Evolutionary conservation across 2,329 filamentous ascomycete genomes (phyloP).

Genomic region (Grosmannia penicillata): DNA sequence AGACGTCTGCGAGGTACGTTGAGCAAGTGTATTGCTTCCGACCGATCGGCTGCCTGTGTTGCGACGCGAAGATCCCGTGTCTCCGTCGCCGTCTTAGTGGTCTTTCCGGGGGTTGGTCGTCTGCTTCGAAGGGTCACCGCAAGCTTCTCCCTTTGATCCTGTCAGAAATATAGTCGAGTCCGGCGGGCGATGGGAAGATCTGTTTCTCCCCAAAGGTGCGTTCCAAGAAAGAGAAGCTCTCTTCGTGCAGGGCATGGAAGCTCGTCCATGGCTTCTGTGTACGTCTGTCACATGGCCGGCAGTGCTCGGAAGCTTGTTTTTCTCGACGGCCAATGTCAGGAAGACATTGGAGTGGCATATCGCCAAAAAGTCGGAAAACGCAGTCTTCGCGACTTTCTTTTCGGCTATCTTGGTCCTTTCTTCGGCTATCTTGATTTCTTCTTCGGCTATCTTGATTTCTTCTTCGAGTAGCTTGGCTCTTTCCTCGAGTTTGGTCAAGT

Average conservation of each 20-base stretch:
- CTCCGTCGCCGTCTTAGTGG: too few species aligned
- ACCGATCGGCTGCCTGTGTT: too few species aligned
- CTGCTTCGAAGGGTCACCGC: too few species aligned
- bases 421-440: background rate
- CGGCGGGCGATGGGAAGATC: slow-evolving; percentile 1
- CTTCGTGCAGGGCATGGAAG: background rate
- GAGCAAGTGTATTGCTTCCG: too few species aligned
- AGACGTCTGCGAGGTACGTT: too few species aligned
- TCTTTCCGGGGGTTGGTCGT: too few species aligned
- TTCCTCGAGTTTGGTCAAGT: too few species aligned
- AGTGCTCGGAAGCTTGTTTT: background rate
- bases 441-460: background rate
- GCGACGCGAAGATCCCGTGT: too few species aligned
- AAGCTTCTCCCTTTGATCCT: too few species aligned
- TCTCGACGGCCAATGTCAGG: background rate
- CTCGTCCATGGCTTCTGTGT: slow-evolving; percentile 3
- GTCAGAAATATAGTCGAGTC: background rate
- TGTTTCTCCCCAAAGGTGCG: background rate
- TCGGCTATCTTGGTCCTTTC: background rate
- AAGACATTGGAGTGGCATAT: slow-evolving; percentile 1
- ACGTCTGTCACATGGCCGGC: background rate
- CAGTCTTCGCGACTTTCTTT: slow-evolving; percentile 2
- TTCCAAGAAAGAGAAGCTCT: background rate
- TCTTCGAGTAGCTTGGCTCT: background rate
- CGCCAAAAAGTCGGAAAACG: background rate